A percentile compares a stretch with the other conserved stretches of the same genome.
These are phyloP conservation scores for Saccharomyces eubayanus DNA, from an alignment of 805 yeast genomes.

Conservation along the genomic window DNA sequence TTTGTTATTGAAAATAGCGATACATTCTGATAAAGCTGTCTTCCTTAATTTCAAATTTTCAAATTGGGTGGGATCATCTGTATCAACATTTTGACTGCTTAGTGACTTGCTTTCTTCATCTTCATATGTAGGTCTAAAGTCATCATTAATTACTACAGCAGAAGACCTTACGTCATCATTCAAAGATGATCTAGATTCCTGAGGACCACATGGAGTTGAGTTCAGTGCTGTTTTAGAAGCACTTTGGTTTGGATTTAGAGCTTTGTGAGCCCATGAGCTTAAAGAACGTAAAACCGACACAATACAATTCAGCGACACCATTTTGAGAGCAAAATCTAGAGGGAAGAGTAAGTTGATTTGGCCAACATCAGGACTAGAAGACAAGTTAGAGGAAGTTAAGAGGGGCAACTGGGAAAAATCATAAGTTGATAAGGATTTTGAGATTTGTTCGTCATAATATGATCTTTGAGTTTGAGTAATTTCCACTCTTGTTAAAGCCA, in stretches of 20 bases:
- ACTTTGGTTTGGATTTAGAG: constrained; percentile 30
- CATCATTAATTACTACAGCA: constrained; percentile 5
- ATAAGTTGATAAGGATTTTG: constrained; percentile 61
- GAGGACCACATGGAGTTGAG: constrained; percentile 10
- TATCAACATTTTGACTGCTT: constrained; percentile 26
- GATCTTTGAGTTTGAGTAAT: constrained; percentile 61
- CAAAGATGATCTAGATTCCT: constrained; percentile 7
- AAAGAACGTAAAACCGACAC: constrained; percentile 77
- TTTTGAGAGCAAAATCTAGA: constrained; percentile 73
- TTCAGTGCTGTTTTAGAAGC: constrained; percentile 4
- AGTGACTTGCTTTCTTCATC: constrained; percentile 14
- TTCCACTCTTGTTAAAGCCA: constrained; percentile 62
- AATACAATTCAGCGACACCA: constrained; percentile 69
- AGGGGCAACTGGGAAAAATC: constrained; percentile 68
- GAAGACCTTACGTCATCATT: constrained; percentile 10
- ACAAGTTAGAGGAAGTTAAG: constrained; percentile 60
- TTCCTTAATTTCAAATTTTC: constrained; percentile 78
- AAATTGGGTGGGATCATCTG: constrained; percentile 75
- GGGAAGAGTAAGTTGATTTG: constrained; percentile 41
- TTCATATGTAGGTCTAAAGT: constrained; percentile 5
- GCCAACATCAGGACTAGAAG: constrained; percentile 18
- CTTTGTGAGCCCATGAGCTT: constrained; percentile 78
- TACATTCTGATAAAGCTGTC: constrained; percentile 69
- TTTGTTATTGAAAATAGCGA: constrained; percentile 71
- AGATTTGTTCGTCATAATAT: constrained; percentile 42